Base-by-base conservation (phyloP, 306 rosid genomes). In the Astragalus glycyphyllos region DNA sequence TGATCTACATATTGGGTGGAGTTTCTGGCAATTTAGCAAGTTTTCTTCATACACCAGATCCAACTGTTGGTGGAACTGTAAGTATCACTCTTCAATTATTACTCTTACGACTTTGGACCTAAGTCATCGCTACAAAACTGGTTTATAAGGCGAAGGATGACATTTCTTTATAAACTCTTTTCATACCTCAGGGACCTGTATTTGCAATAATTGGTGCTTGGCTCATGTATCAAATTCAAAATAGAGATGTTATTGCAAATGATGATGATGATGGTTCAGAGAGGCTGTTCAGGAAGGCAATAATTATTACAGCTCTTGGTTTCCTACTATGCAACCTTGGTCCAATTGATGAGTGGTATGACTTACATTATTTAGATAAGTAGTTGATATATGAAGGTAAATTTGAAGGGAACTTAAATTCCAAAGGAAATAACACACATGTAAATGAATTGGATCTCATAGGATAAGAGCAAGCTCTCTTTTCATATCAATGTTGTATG, bases 141-240 rank as follows among this genome's bases (percentile, higher is more conserved):
- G 31, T 2, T 26, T 26, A 0, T 26, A 1, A 26, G 31, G 31
- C 3, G 31, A 26, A 3, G 31, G 31, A 26, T 26, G 1, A 26
- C 31, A 26, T 2, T 26, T 26, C 0, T 26, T 26, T 26, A 26
- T 26, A 26, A 26, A 26, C 31, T 26, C 3, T 26, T 26, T 26
- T 26, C 31, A 26, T 26, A 26, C 4, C 49, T 44, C 84, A 90
- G 98, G 98, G 92, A 65, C 97, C 98, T 11, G 83, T 87, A 55
- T 90, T 88, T 80, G 96, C 96, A 71, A 72, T 93, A 77, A 85
- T 93, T 64, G 97, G 98, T 78, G 98, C 98, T 73, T 93, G 98
- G 97, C 84, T 93, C 10, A 32, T 82, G 16, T 89, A 93, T 72
- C 96, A 90, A 71, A 73, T 84, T 67, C 92, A 87, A 62, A 87